Base-by-base conservation (phyloP, 1,284 basidiomycete species). In the Cryptococcus depauperatus region DNA sequence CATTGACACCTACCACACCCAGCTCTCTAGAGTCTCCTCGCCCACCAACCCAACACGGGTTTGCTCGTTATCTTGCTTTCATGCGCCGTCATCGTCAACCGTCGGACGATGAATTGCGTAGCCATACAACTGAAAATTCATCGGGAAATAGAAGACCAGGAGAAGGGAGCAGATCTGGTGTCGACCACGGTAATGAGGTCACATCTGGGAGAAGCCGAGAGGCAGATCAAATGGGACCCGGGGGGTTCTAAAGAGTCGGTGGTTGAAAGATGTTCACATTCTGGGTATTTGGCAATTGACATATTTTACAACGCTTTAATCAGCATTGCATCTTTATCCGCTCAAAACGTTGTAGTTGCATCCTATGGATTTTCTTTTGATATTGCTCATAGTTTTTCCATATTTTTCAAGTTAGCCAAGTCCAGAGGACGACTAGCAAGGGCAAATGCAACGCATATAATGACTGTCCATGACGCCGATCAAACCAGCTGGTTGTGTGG, bases 21-120 rank as follows among this genome's bases (percentile, higher is more conserved):
- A 37, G 39, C 21, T 25, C 29, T 13, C 34, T 32, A 13, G 35
- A 27, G 27, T n/a, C n/a, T n/a, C n/a, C n/a, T n/a, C n/a, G 9
- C 22, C 47, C 16, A n/a, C 38, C n/a, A n/a, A 44, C 37, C n/a
- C 44, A 13, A 18, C 52, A 48, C 21, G 56, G 59, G 26, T 65
- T 61, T 48, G 56, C 57, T 1, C 57, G 63, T n/a, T 71, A 71
- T 50, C 56, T 71, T 2, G 62, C 61, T 1, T 65, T 67, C 33
- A 68, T 70, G 55, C 43, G 63, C 6, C 50, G 67, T 10, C 62
- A 67, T 35, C 45, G 63, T 37, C 35, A 42, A 19, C 43, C 27
- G 39, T 34, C 11, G 47, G 14, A 25, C 25, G 7, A 13, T 35
- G 10, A 33, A 37, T 14, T 21, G 21, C 21, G 27, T 13, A 34